phyloP scores from a whole-genome alignment of 2,329 filamentous ascomycete genomes.

The Exophiala calicioides region DNA sequence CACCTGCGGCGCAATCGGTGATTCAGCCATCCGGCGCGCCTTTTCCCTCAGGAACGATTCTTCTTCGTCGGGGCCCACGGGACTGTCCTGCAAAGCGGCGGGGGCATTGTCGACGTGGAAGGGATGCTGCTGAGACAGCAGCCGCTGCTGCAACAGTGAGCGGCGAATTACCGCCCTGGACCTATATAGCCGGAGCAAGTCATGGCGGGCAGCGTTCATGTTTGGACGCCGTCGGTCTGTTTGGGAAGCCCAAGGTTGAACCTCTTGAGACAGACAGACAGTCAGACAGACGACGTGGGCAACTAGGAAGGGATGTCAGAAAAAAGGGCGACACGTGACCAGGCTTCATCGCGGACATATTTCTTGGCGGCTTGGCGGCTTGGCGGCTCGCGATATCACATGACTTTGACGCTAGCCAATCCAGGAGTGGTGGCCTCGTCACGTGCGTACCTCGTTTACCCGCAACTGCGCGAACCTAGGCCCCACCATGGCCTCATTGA shows the following conservation, averaged over 20 bases:
- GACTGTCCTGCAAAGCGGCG: neutral
- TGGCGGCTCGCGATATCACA: conserved; percentile 4
- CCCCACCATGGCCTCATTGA: conserved; percentile 14
- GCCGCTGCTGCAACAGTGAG: no score
- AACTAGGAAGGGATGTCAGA: no score
- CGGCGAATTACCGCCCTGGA: conserved; percentile 24
- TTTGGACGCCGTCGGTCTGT: no score
- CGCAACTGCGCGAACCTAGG: conserved; percentile 4
- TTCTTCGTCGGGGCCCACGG: neutral
- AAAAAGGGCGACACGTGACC: no score
- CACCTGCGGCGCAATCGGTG: neutral
- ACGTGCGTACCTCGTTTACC: conserved; percentile 14
- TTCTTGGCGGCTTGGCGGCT: conserved; percentile 3
- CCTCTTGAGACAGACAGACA: no score
- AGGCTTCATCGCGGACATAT: no score
- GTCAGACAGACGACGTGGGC: no score
- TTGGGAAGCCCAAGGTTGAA: no score
- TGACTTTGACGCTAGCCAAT: no score
- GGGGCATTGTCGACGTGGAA: neutral
- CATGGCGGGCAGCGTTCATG: conserved; percentile 19
- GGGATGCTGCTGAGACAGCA: neutral
- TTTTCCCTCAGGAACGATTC: conserved; percentile 15
- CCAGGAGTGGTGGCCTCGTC: no score
- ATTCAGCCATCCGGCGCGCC: conserved; percentile 6
- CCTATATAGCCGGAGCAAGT: conserved; percentile 28